A percentile compares a stretch with the other conserved stretches of the same genome.
Evolutionary conservation across 768 basidiomycete species (phyloP).

Genomic region (Russula abietina): DNA sequence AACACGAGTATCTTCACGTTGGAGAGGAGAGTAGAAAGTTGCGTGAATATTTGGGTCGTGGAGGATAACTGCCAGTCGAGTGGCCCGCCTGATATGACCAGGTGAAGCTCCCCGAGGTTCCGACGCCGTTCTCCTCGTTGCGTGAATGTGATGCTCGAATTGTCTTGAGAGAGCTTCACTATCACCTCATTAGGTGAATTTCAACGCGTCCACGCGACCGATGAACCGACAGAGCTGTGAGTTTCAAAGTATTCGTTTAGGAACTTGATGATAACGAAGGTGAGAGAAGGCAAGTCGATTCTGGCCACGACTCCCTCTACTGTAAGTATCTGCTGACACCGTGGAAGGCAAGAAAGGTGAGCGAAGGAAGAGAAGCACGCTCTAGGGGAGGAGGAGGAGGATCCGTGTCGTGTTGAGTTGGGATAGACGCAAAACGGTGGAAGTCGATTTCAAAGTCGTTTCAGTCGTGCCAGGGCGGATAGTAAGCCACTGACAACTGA

Average conservation of each 20-base stretch:
- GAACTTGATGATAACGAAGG: background rate
- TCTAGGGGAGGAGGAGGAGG: background rate
- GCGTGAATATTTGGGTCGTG: background rate
- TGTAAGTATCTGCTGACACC: background rate
- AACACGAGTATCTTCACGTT: background rate
- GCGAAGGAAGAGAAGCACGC: background rate
- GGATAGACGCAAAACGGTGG: background rate
- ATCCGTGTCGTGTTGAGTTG: background rate
- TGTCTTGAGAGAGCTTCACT: background rate
- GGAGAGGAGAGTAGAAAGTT: background rate
- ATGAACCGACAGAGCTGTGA: conserved; percentile 2
- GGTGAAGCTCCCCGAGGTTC: background rate
- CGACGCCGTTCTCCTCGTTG: background rate
- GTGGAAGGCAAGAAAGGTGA: background rate
- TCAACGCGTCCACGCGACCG: background rate
- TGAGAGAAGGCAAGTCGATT: background rate
- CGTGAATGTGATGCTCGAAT: background rate
- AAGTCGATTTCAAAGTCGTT: background rate
- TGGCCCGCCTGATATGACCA: background rate
- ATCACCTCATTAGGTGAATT: background rate
- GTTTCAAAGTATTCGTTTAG: background rate
- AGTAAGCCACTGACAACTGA: background rate
- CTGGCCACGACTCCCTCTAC: background rate
- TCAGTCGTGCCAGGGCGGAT: background rate
- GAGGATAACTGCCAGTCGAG: conserved; percentile 5